Evolutionary conservation across 2,329 filamentous ascomycete genomes (phyloP).

Genomic region (Biscogniauxia marginata): DNA sequence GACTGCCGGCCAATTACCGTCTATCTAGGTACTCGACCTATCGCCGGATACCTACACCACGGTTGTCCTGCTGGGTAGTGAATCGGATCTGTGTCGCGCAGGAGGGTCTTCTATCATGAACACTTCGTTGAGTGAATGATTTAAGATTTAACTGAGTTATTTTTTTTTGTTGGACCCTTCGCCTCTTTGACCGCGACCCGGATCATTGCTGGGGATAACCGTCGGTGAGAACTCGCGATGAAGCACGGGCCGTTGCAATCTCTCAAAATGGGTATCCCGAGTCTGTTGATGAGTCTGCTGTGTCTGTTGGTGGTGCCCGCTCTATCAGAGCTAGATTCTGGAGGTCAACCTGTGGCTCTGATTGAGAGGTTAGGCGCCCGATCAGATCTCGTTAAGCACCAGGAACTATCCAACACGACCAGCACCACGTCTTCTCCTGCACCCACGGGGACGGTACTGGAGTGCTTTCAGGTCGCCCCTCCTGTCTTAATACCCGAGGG

Average conservation of each 20-base stretch:
- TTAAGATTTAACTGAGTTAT: background rate
- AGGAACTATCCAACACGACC: background rate
- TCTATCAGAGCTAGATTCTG: background rate
- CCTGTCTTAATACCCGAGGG: conserved; percentile 13
- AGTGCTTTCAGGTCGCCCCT: conserved; percentile 24
- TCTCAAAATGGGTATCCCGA: background rate
- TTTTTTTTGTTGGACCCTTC: background rate
- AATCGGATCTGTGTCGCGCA: background rate
- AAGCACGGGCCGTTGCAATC: background rate
- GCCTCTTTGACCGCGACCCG: background rate
- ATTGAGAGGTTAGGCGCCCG: background rate
- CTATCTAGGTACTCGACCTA: background rate
- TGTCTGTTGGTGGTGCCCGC: conserved; percentile 4
- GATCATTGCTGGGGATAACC: background rate
- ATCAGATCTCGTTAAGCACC: conserved; percentile 5
- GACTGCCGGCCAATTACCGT: background rate
- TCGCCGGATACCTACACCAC: background rate
- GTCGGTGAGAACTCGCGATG: background rate
- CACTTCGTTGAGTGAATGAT: background rate
- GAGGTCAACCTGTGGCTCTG: background rate
- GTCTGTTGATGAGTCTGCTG: conserved; percentile 2
- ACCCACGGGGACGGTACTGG: conserved; percentile 6
- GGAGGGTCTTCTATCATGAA: background rate
- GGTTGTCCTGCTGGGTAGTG: background rate
- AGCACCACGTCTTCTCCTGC: background rate